Base-by-base conservation (phyloP, 2,329 filamentous ascomycete genomes). In the Cordyceps javanica region DNA sequence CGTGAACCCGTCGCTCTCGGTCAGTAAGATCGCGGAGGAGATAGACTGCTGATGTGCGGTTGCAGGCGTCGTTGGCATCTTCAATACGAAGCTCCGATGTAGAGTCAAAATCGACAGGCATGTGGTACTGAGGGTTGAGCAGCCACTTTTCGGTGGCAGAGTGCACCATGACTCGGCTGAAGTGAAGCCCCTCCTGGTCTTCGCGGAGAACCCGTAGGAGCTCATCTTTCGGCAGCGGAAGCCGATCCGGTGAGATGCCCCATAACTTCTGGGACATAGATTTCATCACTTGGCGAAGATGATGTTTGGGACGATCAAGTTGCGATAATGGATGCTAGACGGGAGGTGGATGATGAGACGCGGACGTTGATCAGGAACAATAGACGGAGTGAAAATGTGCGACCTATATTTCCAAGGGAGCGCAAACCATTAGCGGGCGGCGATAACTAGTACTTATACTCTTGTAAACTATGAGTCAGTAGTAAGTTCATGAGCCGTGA, bases 11-110 rank as follows among this genome's bases (percentile, higher is more conserved):
- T 25, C 36, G 49, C 19, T 46, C 23, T 41, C 34, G 42, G 41
- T 55, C n/a, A 14, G 19, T 19, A 8, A 28, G 9, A 30, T 55
- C 53, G 30, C 53, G 53, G 21, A 55, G 30, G 14, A 55, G 19
- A 39, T 55, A 55, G 42, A 55, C 32, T 19, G 41, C 30, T 16
- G 53, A 30, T 25, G 32, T 55, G 42, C 53, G 38, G 53, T 55
- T 55, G 32, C 42, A 55, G 41, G 53, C 53, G 23, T 36, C 34
- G 53, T 28, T 21, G 11, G 42, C 53, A 55, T 55, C 53, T 26
- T 48, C 42, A 23, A 38, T 1, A 26, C 16, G 14, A 21, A 55
- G 41, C 30, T 16, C 11, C 1, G 53, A 30, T 23, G 23, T 5
- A n/a, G 14, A 7, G 28, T 8, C 21, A 19, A 55, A 28, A 28